These are phyloP conservation scores for Saccharata proteae DNA, from an alignment of 2,329 filamentous ascomycete genomes.

Conservation along the genomic window DNA sequence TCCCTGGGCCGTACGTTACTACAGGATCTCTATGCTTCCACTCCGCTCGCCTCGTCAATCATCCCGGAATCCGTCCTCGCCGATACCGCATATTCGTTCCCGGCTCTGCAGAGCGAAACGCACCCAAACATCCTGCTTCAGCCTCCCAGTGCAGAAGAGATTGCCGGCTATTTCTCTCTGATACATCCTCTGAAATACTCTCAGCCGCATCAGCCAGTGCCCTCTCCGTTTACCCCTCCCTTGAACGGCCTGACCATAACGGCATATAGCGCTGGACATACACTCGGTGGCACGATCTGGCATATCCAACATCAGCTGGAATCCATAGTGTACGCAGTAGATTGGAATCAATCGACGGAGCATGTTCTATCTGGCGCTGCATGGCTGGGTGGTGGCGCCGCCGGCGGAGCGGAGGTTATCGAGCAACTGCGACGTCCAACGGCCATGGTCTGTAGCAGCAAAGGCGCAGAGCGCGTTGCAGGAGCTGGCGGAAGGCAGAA, in stretches of 20 bases:
- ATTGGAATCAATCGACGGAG: slow-evolving; percentile 97
- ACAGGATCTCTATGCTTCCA: slow-evolving; percentile 85
- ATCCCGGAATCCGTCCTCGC: slow-evolving; percentile 63
- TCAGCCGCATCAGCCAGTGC: slow-evolving; percentile 81
- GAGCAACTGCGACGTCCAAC: slow-evolving; percentile 90
- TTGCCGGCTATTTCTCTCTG: slow-evolving; percentile 78
- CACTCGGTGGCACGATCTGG: slow-evolving; percentile 95
- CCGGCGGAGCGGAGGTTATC: slow-evolving; percentile 77
- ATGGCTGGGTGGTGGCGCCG: slow-evolving; percentile 75
- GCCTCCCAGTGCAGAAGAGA: slow-evolving; percentile 75
- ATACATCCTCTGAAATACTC: slow-evolving; percentile 94
- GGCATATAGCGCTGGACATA: slow-evolving; percentile 92
- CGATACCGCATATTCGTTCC: slow-evolving; percentile 44
- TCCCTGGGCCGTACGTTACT: slow-evolving; percentile 81
- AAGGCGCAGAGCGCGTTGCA: slow-evolving; percentile 61
- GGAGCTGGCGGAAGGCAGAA: slow-evolving; percentile 62
- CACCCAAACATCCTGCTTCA: slow-evolving; percentile 44
- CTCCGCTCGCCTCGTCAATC: slow-evolving; percentile 74
- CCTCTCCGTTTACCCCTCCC: slow-evolving; percentile 77
- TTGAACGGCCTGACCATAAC: slow-evolving; percentile 88
- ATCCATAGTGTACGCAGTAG: slow-evolving; percentile 92
- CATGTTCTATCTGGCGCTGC: slow-evolving; percentile 89
- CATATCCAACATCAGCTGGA: slow-evolving; percentile 95
- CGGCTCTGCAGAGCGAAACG: slow-evolving; percentile 36
- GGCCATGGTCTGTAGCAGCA: slow-evolving; percentile 82